These are phyloP conservation scores for Cyberlindnera xylosilytica DNA, from an alignment of 805 yeast species.

Conservation along the genomic window DNA sequence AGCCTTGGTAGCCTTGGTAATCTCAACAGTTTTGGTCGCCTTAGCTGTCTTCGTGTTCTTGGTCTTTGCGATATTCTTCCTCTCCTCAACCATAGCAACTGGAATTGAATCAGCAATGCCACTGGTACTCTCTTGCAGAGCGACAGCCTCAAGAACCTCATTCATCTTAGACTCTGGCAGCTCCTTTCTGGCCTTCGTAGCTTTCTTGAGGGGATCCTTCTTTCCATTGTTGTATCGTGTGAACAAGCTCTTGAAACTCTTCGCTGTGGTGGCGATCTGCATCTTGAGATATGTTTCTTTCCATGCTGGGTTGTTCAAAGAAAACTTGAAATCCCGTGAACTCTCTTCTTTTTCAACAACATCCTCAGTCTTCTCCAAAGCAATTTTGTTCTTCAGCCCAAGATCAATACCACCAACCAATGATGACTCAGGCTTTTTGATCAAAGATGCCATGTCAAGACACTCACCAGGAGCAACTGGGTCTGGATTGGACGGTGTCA, in stretches of 20 bases:
- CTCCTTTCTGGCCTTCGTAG: neutral
- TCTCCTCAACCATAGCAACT: neutral
- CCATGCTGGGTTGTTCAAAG: slow-evolving; percentile 14
- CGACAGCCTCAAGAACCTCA: neutral
- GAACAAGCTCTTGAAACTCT: slow-evolving; percentile 8
- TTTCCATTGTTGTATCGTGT: slow-evolving; percentile 3
- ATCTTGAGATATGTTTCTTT: slow-evolving; percentile 16
- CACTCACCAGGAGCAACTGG: slow-evolving; percentile 81
- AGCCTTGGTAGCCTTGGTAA: too few species aligned
- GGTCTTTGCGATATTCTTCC: neutral
- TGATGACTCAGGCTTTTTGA: slow-evolving; percentile 36
- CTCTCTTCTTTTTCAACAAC: too few species aligned
- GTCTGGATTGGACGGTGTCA: slow-evolving; percentile 79
- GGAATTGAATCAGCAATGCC: too few species aligned
- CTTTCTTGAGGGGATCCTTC: neutral
- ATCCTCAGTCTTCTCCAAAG: neutral
- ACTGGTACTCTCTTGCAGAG: too few species aligned
- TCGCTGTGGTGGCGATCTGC: slow-evolving; percentile 10
- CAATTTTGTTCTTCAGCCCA: slow-evolving; percentile 7
- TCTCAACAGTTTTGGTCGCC: too few species aligned
- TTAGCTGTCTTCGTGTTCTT: too few species aligned
- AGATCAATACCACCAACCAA: slow-evolving; percentile 17
- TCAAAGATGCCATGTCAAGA: slow-evolving; percentile 52
- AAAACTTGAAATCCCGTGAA: slow-evolving; percentile 1
- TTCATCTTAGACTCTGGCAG: neutral